These are phyloP conservation scores for Trichosporon sp. DNA, from an alignment of 1,284 basidiomycete species.

Conservation along the genomic window DNA sequence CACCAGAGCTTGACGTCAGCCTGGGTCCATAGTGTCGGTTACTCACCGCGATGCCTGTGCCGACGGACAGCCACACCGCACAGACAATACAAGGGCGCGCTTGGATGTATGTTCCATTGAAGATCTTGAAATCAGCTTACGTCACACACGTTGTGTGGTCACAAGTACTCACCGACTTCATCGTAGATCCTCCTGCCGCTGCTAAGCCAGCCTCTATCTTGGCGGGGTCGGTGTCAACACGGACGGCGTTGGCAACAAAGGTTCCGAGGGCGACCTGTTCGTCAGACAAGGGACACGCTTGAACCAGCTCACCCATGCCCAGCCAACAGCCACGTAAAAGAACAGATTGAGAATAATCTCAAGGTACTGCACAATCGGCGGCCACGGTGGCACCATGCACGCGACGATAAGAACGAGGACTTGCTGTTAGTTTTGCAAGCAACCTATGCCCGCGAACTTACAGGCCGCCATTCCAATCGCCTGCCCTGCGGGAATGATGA, in stretches of 20 bases:
- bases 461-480: constrained; percentile 43
- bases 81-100: constrained; percentile 39
- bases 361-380: constrained; percentile 40
- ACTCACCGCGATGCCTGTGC: constrained; percentile 37
- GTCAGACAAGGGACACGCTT: neutral
- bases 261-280: constrained; percentile 3
- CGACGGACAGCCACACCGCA: constrained; percentile 39
- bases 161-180: constrained; percentile 4
- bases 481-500: constrained; percentile 36
- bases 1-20: constrained; percentile 34
- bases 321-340: constrained; percentile 40
- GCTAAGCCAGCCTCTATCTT: constrained; percentile 23
- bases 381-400: constrained; percentile 42
- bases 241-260: constrained; percentile 13
- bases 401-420: constrained; percentile 42
- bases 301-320: constrained; percentile 35
- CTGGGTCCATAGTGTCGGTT: neutral
- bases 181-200: constrained; percentile 17
- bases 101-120: constrained; percentile 44
- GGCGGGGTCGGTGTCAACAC: constrained; percentile 22
- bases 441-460: constrained; percentile 15
- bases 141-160: neutral
- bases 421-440: constrained; percentile 3
- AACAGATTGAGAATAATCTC: constrained; percentile 43
- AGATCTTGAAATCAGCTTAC: constrained; percentile 25